A percentile compares a stretch with the other conserved stretches of the same genome.
phyloP scores from a whole-genome alignment of 306 rosid species.

The Quercus ilex region DNA sequence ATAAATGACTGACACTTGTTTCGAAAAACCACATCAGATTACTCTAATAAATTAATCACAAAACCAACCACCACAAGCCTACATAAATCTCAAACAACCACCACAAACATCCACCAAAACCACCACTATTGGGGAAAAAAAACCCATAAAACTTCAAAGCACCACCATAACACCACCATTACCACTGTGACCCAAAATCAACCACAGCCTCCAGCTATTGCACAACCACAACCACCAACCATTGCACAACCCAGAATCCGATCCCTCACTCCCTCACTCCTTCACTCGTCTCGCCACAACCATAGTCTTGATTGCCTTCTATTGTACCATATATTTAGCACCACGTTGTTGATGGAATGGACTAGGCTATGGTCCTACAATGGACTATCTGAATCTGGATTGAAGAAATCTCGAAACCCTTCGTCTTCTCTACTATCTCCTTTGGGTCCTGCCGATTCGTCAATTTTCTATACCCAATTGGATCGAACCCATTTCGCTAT shows the following conservation, averaged over 20 bases:
- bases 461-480: constrained; percentile 50
- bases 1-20: too few relatives aligned
- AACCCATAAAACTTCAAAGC: too few relatives aligned
- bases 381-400: constrained; percentile 68
- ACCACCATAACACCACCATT: too few relatives aligned
- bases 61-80: too few relatives aligned
- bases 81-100: too few relatives aligned
- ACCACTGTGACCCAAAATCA: too few relatives aligned
- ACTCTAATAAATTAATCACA: too few relatives aligned
- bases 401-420: constrained; percentile 63
- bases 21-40: too few relatives aligned
- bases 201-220: too few relatives aligned
- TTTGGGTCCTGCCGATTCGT: constrained; percentile 45
- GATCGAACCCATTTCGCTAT: constrained; percentile 51
- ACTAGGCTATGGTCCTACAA: constrained; percentile 67
- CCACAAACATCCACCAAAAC: too few relatives aligned
- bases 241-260: constrained; percentile 49
- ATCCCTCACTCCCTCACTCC: constrained; percentile 48
- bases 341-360: constrained; percentile 62
- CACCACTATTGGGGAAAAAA: too few relatives aligned
- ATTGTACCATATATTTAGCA: constrained; percentile 35
- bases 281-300: constrained; percentile 26
- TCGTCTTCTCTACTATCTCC: constrained; percentile 63
- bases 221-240: too few relatives aligned
- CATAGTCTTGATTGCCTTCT: constrained; percentile 29